Base-by-base conservation (phyloP, 23 red algal genomes). In the Gracilariopsis chorda region DNA sequence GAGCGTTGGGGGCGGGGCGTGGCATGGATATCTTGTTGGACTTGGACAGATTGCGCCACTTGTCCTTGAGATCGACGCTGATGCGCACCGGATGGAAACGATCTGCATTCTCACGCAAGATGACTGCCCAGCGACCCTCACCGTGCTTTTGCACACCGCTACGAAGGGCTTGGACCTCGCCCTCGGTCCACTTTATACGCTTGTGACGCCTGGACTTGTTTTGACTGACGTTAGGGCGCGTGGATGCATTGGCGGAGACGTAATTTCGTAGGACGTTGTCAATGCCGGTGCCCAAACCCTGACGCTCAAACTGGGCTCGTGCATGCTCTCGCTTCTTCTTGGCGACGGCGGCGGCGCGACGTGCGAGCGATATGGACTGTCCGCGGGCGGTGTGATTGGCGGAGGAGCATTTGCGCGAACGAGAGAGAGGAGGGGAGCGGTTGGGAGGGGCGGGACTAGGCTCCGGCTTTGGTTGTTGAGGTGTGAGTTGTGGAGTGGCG, bases 1-100 rank as follows among this genome's bases (percentile, higher is more conserved):
- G 7, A 20, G 52, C 1, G 2, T 20, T 27, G 48, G 39, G 35
- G 8, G 0, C 19, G 35, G 23, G 33, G 13, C 1, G 48, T 7
- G 51, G 39, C 39, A 53, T 45, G 11, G 30, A 39, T 48, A 48
- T 80, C 52, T 53, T 70, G 62, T 55, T 3, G 25, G 65, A 37
- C 40, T 87, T 87, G 25, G 64, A 87, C 30, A 87, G 44, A 48
- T 87, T 87, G 7, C 82, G 82, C 82, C 82, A 87, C 51, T 87
- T 87, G 39, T 87, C 82, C 42, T 87, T 87, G 46, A 87, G 60
- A 42, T 87, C 82, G 42, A 87, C 82, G 64, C 62, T 72, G 32
- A 87, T 87, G 20, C 82, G 61, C 13, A 67, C 59, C 3, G 61
- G 44, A 51, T 87, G 58, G 47, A 87, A 87, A 13, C 45, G 34